Percentiles rank a stretch among this genome's conserved stretches.
These are phyloP conservation scores for Dryadomyces quercivorus DNA, from an alignment of 2,329 filamentous ascomycete genomes.

Conservation along the genomic window DNA sequence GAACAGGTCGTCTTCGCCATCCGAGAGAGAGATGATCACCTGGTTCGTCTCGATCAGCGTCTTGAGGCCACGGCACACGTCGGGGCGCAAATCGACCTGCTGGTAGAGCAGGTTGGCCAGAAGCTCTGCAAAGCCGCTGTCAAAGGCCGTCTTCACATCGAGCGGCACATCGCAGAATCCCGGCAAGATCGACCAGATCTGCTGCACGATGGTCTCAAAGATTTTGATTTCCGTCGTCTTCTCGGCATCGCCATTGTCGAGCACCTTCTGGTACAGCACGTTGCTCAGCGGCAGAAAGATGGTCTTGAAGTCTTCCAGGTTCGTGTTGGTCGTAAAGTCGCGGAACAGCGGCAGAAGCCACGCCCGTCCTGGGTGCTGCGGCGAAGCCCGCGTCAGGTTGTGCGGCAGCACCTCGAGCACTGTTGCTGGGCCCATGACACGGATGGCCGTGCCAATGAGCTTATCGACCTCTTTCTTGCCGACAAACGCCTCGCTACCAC, in stretches of 20 bases:
- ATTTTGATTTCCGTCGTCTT: conserved; percentile 97
- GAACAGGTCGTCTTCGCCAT: conserved; percentile 60
- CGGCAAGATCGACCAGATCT: conserved; percentile 87
- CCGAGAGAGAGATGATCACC: conserved; percentile 57
- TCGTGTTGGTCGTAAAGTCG: conserved; percentile 81
- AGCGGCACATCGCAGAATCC: conserved; percentile 91
- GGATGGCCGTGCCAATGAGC: conserved; percentile 76
- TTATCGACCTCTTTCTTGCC: conserved; percentile 93
- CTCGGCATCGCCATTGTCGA: conserved; percentile 68
- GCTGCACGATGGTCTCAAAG: conserved; percentile 89
- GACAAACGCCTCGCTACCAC: conserved; percentile 75
- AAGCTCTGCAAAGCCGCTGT: conserved; percentile 81
- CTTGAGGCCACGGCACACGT: conserved; percentile 78
- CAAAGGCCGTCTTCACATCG: conserved; percentile 65
- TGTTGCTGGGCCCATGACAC: conserved; percentile 78
- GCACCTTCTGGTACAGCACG: conserved; percentile 74
- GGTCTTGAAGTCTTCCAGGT: conserved; percentile 68
- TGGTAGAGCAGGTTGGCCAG: conserved; percentile 86
- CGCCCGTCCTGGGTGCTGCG: conserved; percentile 71
- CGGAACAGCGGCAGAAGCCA: conserved; percentile 91
- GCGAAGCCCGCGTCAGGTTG: conserved; percentile 67
- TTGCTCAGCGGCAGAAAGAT: conserved; percentile 87
- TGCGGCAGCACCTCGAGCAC: conserved; percentile 74
- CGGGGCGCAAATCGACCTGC: conserved; percentile 74
- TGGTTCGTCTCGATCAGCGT: conserved; percentile 87